Conservation (phyloP, 164 flowering plant species). For the Umbellularia californica region DNA sequence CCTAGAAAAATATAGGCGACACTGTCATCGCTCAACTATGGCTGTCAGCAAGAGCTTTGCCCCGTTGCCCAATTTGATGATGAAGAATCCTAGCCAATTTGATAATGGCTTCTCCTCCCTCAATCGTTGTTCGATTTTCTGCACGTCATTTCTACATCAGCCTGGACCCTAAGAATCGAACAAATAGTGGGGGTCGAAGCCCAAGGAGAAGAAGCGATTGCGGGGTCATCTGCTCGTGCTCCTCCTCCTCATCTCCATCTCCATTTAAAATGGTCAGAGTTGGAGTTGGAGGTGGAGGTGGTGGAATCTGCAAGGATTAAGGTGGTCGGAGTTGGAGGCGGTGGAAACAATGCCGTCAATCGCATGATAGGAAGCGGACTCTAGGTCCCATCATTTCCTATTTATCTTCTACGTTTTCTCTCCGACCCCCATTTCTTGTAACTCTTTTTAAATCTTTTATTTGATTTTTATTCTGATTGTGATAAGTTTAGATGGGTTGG, state of each 20-base stretch:
- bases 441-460: too few relatives aligned
- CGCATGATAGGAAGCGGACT: conserved; percentile 95
- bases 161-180: conserved; percentile 3
- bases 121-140: conserved; percentile 15
- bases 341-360: conserved; percentile 97
- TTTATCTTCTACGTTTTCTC: neutral
- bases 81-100: neutral
- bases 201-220: conserved; percentile 3
- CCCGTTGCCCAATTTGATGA: neutral
- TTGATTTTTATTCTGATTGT: too few relatives aligned
- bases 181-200: neutral
- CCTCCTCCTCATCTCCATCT: conserved; percentile 28
- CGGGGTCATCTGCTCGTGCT: conserved; percentile 4
- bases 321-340: conserved; percentile 98
- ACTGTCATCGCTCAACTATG: too few relatives aligned
- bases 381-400: conserved; percentile 37
- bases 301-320: conserved; percentile 85
- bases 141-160: conserved; percentile 7
- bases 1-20: too few relatives aligned
- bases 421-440: neutral
- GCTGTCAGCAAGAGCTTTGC: too few relatives aligned
- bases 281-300: conserved; percentile 13
- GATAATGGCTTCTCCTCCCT: conserved; percentile 4
- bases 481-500: neutral
- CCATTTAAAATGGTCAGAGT: conserved; percentile 25